phyloP scores from a whole-genome alignment of 1,139 yeast species.

The Debaryomycetaceae sp. region DNA sequence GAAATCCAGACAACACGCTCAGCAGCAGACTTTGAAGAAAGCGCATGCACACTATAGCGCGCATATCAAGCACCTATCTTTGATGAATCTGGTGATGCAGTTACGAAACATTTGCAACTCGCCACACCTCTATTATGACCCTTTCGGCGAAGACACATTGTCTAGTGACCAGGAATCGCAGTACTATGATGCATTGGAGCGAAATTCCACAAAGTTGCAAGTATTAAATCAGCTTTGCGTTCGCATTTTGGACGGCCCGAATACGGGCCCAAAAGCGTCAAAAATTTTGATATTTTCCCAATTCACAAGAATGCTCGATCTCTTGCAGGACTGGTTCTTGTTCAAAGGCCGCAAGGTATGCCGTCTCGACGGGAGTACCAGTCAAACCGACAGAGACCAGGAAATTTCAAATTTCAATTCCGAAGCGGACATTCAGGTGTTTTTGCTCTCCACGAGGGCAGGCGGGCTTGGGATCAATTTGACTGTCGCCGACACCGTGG shows the following conservation, averaged over 20 bases:
- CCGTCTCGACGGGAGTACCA: slow-evolving; percentile 69
- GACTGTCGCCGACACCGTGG: slow-evolving; percentile 80
- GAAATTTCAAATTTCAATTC: slow-evolving; percentile 47
- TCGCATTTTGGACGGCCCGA: slow-evolving; percentile 23
- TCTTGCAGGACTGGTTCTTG: slow-evolving; percentile 56
- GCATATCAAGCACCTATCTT: slow-evolving; percentile 15
- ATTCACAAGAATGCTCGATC: slow-evolving; percentile 67
- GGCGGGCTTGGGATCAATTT: slow-evolving; percentile 92
- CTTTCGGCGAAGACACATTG: slow-evolving; percentile 35
- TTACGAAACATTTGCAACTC: slow-evolving; percentile 75
- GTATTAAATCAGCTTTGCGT: slow-evolving; percentile 54
- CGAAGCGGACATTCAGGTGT: slow-evolving; percentile 30
- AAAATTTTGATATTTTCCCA: slow-evolving; percentile 76
- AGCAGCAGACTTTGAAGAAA: slow-evolving; percentile 8
- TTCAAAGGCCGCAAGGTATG: slow-evolving; percentile 29
- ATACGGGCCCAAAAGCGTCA: too few relatives aligned
- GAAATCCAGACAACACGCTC: slow-evolving; percentile 5
- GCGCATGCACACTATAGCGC: slow-evolving; percentile 10
- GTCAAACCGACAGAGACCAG: slow-evolving; percentile 53
- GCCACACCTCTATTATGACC: slow-evolving; percentile 74
- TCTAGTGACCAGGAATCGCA: slow-evolving; percentile 9
- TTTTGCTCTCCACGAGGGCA: slow-evolving; percentile 79
- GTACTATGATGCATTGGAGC: slow-evolving; percentile 23
- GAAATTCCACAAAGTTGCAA: slow-evolving; percentile 62
- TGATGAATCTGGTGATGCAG: slow-evolving; percentile 71